These are phyloP conservation scores for Arachnomyces sp. DNA, from an alignment of 2,329 filamentous ascomycete genomes.

Conservation along the genomic window DNA sequence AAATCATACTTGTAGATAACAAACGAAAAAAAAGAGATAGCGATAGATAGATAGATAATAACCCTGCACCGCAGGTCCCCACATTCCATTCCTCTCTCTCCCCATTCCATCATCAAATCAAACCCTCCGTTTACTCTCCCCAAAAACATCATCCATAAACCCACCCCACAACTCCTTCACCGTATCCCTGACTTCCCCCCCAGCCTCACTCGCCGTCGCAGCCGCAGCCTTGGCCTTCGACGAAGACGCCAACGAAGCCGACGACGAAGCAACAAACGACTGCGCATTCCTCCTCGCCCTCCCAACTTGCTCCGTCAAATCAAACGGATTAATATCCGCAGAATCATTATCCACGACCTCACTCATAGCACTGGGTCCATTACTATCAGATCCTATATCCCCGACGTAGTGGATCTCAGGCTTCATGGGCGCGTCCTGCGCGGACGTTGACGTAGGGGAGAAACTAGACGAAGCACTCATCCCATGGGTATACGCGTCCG, in stretches of 20 bases:
- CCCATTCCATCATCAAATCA: conserved; percentile 3
- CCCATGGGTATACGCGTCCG: conserved; percentile 27
- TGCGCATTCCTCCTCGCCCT: conserved; percentile 30
- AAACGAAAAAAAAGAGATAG: too few species aligned
- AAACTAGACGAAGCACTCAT: conserved; percentile 1
- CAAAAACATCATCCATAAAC: conserved; percentile 43
- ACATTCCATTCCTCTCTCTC: too few species aligned
- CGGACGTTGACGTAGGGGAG: background rate
- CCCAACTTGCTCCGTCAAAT: conserved; percentile 44
- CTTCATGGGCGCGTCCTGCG: conserved; percentile 37
- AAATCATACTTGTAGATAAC: too few species aligned
- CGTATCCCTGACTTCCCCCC: conserved; percentile 29
- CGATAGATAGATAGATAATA: too few species aligned
- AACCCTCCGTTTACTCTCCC: conserved; percentile 24
- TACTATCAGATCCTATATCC: conserved; percentile 32
- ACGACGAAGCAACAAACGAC: conserved; percentile 13
- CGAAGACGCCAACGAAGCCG: conserved; percentile 18
- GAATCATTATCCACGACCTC: conserved; percentile 51
- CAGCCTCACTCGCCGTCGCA: conserved; percentile 20
- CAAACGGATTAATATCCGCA: conserved; percentile 49
- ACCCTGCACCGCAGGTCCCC: too few species aligned
- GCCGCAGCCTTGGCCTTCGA: conserved; percentile 18
- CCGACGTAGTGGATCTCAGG: conserved; percentile 49
- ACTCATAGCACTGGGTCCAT: conserved; percentile 46
- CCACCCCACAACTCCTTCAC: conserved; percentile 39